Evolutionary conservation across 2,329 filamentous ascomycete genomes (phyloP), one percentile per base, ranked within the genome.

Genomic region (Aspergillus versicolor): DNA sequence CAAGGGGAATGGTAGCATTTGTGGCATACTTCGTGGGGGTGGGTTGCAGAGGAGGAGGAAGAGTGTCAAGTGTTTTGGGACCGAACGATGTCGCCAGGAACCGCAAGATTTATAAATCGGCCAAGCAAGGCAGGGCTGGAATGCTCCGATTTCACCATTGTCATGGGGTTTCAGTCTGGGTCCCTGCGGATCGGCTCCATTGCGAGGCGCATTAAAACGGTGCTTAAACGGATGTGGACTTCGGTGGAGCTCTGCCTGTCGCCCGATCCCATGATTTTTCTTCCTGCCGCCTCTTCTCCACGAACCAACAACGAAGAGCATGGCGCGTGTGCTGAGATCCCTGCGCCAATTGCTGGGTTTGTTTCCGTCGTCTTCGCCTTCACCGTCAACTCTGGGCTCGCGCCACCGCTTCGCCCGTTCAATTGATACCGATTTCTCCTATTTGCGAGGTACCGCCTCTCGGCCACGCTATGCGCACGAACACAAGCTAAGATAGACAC

Each of bases 381-480:
- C 40, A 21, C 50, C 51, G 22, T 43, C 65, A 11, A 30, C 63
- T 21, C 17, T 17, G 17, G n/a, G 17, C 17, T 5, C 44, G 9
- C 44, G 19, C 45, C 38, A 57, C 27, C 50, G 56, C 22, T 69
- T 67, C 52, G 21, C 62, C 30, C 61, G 67, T 21, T 67, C 72
- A 15, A 70, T 74, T 45, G 65, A 77, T 56, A 71, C 73, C 9
- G 66, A 77, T 56, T 75, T 76, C 57, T 70, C 72, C 32, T 59
- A 68, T 38, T 75, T 77, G 58, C 68, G 65, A 67, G 73, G 74
- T 76, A 66, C 38, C 32, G 46, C 37, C 7, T 27, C 17, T 19
- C 22, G 12, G 24, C n/a, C 13, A 47, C 34, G 34, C 50, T 38
- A 55, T 45, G 37, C 30, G 22, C 47, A 17, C 17, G 4, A 24